A percentile compares a stretch with the other conserved stretches of the same genome.
These are phyloP conservation scores for Hsuehochloa calcarea DNA, from an alignment of 176 grass and related monocot species.

Conservation along the genomic window DNA sequence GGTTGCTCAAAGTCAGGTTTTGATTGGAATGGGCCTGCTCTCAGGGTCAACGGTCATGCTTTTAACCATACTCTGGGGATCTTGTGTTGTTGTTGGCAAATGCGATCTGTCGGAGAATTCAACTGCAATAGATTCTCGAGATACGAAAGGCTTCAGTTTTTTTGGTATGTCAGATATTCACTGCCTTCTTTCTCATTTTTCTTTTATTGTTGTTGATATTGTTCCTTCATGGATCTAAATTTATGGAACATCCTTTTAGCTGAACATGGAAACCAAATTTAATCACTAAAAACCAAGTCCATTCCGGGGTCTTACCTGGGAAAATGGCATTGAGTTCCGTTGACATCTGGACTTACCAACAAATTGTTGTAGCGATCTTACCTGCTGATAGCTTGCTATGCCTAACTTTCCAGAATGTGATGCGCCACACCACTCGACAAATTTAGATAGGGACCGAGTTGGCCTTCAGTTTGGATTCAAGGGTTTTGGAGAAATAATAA, in stretches of 20 bases:
- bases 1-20: slow-evolving; percentile 89
- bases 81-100: slow-evolving; percentile 84
- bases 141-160: slow-evolving; percentile 70
- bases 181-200: not conserved
- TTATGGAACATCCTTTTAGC: not conserved
- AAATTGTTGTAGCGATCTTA: not conserved
- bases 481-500: not conserved
- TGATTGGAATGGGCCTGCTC: slow-evolving; percentile 94
- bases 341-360: not conserved
- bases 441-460: not conserved
- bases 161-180: slow-evolving; percentile 42
- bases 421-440: not conserved
- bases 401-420: not conserved
- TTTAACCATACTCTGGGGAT: slow-evolving; percentile 88
- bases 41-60: slow-evolving; percentile 87
- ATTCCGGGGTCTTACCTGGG: not conserved
- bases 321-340: not conserved
- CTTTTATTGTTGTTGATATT: not conserved
- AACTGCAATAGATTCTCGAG: slow-evolving; percentile 59
- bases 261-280: not conserved
- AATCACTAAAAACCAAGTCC: not conserved
- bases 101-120: slow-evolving; percentile 62
- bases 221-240: not conserved
- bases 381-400: not conserved
- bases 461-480: not conserved